phyloP scores from a whole-genome alignment of 176 grass and related monocot species.

The Paspalum vaginatum region DNA sequence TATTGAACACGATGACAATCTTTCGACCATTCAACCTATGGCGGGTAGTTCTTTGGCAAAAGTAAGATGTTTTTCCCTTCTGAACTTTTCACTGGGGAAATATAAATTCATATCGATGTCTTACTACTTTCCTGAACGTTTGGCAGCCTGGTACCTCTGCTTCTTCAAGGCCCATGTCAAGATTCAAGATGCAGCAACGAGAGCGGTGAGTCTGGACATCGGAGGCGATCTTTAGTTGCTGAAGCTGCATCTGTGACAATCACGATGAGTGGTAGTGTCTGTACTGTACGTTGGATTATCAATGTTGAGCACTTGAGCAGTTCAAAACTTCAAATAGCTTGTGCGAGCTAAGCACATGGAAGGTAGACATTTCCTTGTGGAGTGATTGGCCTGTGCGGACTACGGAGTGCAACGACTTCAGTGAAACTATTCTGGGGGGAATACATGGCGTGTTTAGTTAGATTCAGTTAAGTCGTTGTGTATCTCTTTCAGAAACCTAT shows the following conservation, averaged over 20 bases:
- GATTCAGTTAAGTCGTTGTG: neutral
- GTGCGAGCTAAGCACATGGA: neutral
- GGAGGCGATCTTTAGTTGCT: neutral
- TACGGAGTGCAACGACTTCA: neutral
- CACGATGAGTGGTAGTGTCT: neutral
- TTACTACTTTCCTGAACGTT: conserved; percentile 26
- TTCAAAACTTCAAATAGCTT: neutral
- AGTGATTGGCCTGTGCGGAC: neutral
- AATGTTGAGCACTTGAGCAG: too few species aligned
- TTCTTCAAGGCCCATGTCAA: conserved; percentile 77
- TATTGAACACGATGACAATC: conserved; percentile 63
- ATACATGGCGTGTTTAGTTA: neutral
- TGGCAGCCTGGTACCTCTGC: conserved; percentile 60
- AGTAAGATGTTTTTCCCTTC: conserved; percentile 37
- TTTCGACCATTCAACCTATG: conserved; percentile 47
- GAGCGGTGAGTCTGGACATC: conserved; percentile 39
- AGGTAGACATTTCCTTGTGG: neutral
- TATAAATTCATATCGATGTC: conserved; percentile 1
- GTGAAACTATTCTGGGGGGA: neutral
- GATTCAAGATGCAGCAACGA: conserved; percentile 93
- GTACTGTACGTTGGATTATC: neutral
- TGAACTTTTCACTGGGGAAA: neutral
- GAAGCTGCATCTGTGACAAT: neutral
- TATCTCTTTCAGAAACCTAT: neutral
- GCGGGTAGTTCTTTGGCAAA: conserved; percentile 40